Evolutionary conservation across 805 yeast species (phyloP).

Genomic region (Lachancea thermotolerans): DNA sequence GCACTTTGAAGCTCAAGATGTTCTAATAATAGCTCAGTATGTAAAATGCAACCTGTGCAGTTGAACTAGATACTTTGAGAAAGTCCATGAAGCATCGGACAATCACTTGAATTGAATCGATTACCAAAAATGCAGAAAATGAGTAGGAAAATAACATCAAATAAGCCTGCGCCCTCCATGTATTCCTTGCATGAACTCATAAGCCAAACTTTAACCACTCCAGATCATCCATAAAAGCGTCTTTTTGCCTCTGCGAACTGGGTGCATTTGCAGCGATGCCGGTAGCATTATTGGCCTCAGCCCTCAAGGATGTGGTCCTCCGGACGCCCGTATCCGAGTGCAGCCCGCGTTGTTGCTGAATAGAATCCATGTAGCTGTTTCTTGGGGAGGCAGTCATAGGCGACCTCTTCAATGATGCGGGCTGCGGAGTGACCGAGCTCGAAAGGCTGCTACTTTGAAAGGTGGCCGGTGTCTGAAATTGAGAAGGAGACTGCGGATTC

Average conservation of each 20-base stretch:
- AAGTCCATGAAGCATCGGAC: background rate
- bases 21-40: too few relatives aligned
- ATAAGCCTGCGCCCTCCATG: background rate
- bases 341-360: constrained; percentile 23
- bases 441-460: background rate
- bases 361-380: constrained; percentile 20
- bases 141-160: background rate
- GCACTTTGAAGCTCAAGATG: too few relatives aligned
- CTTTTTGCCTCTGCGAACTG: constrained; percentile 9
- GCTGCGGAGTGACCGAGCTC: constrained; percentile 6
- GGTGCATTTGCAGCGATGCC: constrained; percentile 6
- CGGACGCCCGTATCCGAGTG: constrained; percentile 4
- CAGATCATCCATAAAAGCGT: constrained; percentile 22
- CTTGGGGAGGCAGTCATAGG: constrained; percentile 20
- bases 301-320: constrained; percentile 5
- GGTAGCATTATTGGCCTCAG: constrained; percentile 3
- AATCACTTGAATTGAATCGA: background rate
- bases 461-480: constrained; percentile 5
- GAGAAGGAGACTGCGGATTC: constrained; percentile 7
- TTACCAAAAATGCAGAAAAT: background rate
- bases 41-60: background rate
- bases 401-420: constrained; percentile 6
- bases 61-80: background rate
- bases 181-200: constrained; percentile 8
- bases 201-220: constrained; percentile 34